A percentile compares a stretch with the other conserved stretches of the same genome.
Conservation (phyloP, 805 yeast genomes). For the Lipomyces yamanashiensis region DNA sequence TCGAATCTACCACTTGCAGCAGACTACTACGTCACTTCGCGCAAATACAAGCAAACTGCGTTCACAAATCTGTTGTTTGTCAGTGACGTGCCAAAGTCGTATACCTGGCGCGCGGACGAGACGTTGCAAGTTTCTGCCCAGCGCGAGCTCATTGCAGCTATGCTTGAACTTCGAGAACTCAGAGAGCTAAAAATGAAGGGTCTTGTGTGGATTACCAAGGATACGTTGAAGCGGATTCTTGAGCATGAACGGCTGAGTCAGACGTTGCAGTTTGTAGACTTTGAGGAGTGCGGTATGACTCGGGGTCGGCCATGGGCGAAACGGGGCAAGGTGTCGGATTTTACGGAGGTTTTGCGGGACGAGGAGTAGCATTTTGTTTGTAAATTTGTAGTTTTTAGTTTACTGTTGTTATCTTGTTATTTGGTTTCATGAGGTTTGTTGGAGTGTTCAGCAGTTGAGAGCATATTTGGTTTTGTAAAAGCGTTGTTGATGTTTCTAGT, state of each 20-base stretch:
- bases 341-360: conserved; percentile 8
- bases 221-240: conserved; percentile 39
- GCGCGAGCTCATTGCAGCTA: conserved; percentile 40
- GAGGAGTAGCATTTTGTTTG: background rate
- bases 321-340: conserved; percentile 16
- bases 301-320: conserved; percentile 34
- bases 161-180: conserved; percentile 45
- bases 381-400: background rate
- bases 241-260: conserved; percentile 40
- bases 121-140: conserved; percentile 38
- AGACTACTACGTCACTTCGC: conserved; percentile 57
- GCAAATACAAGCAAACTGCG: conserved; percentile 33
- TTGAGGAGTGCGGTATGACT: conserved; percentile 33
- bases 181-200: conserved; percentile 51
- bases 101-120: conserved; percentile 44
- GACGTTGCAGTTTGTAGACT: conserved; percentile 44
- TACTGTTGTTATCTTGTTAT: background rate
- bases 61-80: conserved; percentile 40
- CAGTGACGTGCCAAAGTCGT: conserved; percentile 46
- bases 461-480: no score
- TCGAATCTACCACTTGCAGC: conserved; percentile 64
- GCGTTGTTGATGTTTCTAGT: no score
- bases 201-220: conserved; percentile 56
- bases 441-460: no score
- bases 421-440: background rate